Percentiles rank a stretch among this genome's conserved stretches.
phyloP scores from a whole-genome alignment of 495 filamentous ascomycete species.

The Chlorociboria aeruginascens region DNA sequence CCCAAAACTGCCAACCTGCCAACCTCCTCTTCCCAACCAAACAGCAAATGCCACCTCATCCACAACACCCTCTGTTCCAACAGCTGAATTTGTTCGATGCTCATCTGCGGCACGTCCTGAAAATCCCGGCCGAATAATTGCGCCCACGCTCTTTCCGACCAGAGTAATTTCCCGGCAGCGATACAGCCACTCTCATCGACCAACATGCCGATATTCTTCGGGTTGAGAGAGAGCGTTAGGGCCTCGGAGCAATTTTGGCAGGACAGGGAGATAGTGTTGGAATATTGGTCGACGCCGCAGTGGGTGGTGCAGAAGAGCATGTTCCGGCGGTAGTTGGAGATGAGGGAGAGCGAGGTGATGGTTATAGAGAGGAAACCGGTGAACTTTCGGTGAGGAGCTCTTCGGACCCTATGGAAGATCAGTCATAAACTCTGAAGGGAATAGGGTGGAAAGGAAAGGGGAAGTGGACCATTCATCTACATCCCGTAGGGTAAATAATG shows the following conservation, averaged over 20 bases:
- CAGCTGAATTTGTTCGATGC: slow-evolving; percentile 25
- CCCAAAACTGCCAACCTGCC: slow-evolving; percentile 34
- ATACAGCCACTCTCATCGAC: slow-evolving; percentile 45
- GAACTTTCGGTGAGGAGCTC: slow-evolving; percentile 28
- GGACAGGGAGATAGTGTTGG: slow-evolving; percentile 30
- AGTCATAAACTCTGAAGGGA: not conserved
- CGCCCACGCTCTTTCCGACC: slow-evolving; percentile 38
- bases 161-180: slow-evolving; percentile 35
- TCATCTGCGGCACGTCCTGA: slow-evolving; percentile 24
- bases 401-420: slow-evolving; percentile 23
- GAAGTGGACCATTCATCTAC: slow-evolving; percentile 42
- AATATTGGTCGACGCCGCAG: slow-evolving; percentile 44
- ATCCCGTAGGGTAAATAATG: slow-evolving; percentile 45
- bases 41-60: slow-evolving; percentile 37
- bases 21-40: slow-evolving; percentile 37
- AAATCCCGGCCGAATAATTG: slow-evolving; percentile 34
- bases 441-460: not conserved
- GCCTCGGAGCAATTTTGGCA: slow-evolving; percentile 42
- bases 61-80: slow-evolving; percentile 39
- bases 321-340: slow-evolving; percentile 29
- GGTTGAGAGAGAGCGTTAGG: slow-evolving; percentile 38
- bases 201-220: slow-evolving; percentile 37
- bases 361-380: slow-evolving; percentile 47
- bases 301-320: slow-evolving; percentile 25
- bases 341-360: slow-evolving; percentile 40